Conservation (phyloP, 2,329 filamentous ascomycete species). For the Fusarium solani-melongenae region DNA sequence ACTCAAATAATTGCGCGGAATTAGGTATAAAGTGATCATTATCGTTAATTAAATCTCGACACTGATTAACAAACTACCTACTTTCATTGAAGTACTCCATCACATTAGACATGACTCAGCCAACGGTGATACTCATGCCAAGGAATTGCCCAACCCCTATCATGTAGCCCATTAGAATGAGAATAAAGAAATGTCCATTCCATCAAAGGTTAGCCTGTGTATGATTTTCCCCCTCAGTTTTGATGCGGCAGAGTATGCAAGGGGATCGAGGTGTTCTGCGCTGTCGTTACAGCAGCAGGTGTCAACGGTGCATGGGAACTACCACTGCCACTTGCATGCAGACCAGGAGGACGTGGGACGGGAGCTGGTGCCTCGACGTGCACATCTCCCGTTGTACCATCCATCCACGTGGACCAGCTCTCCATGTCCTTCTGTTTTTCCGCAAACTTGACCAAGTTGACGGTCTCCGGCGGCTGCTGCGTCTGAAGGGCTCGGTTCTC, state of each 20-base stretch:
- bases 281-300: background rate
- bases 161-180: background rate
- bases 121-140: background rate
- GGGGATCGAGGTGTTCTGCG: background rate
- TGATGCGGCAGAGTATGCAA: background rate
- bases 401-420: background rate
- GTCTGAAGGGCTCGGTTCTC: background rate
- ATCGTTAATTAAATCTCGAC: background rate
- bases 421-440: background rate
- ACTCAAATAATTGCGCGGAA: background rate
- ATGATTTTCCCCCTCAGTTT: background rate
- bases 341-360: background rate
- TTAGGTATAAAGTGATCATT: background rate
- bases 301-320: background rate
- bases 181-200: background rate
- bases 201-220: background rate
- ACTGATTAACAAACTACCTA: background rate
- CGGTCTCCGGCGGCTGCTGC: background rate
- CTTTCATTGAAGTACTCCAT: background rate
- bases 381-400: background rate
- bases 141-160: background rate
- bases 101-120: too few relatives aligned
- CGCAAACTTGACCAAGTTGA: background rate
- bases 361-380: constrained; percentile 40
- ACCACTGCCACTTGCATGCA: background rate